Conservation (phyloP, 768 basidiomycete genomes). For the Lentinula guzmanii region DNA sequence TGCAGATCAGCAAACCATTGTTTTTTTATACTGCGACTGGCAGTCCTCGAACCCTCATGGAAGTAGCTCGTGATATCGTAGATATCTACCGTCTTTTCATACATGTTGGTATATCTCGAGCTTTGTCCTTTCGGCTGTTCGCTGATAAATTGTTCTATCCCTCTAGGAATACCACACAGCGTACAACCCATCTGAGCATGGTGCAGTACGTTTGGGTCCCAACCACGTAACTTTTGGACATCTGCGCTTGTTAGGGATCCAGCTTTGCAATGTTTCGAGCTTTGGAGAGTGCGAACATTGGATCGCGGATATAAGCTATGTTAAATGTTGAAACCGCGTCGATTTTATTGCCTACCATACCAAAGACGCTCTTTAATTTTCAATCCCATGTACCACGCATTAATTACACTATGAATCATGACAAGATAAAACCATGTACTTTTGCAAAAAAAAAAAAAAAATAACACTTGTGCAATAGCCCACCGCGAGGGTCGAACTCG, state of each 20-base stretch:
- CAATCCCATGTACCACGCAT: too few species aligned
- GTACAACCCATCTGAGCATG: background rate
- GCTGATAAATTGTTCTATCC: background rate
- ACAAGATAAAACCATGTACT: too few species aligned
- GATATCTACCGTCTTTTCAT: background rate
- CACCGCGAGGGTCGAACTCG: constrained; percentile 84
- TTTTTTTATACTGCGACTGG: background rate
- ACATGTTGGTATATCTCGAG: background rate
- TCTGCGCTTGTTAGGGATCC: background rate
- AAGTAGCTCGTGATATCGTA: background rate
- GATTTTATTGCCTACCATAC: too few species aligned
- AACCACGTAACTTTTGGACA: background rate
- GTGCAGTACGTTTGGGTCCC: background rate
- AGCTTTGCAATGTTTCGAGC: background rate
- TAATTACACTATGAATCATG: too few species aligned
- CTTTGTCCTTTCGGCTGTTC: background rate
- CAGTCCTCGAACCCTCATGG: background rate
- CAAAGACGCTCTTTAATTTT: background rate
- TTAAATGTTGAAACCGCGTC: background rate
- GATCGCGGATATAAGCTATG: background rate
- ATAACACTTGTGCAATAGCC: constrained; percentile 33
- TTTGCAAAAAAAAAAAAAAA: too few species aligned
- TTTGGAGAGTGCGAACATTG: background rate
- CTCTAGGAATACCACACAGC: background rate
- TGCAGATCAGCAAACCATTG: background rate